Evolutionary conservation across 768 basidiomycete genomes (phyloP), one percentile per base, ranked within the genome.

Genomic region (Tricholoma bakamatsutake): DNA sequence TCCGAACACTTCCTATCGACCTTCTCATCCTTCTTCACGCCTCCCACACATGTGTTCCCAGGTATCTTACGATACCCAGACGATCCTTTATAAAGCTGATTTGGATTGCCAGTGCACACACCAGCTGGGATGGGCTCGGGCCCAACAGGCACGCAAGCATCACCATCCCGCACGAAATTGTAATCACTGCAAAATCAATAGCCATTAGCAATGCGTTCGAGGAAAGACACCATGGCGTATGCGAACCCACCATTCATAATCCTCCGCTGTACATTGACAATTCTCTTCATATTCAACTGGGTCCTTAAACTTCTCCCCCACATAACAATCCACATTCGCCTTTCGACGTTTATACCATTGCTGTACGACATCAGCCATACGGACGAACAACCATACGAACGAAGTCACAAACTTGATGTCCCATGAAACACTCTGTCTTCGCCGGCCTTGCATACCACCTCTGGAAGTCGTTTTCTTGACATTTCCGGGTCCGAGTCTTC

Each of bases 311-410:
- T 97, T 92, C 53, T 94, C 76, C 0, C 90, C 92, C 12, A 99
- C 87, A 60, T 90, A 97, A 61, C 97, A 99, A 53, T 92, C 76
- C 1, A 86, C 90, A 54, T 88, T 79, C 0, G 80, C 68, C 70
- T 93, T 98, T 67, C 94, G 80, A 18, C 97, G 82, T 52, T 70
- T 78, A 69, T 96, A 99, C 87, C 89, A 98, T 88, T 98, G 96
- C 91, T 95, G 65, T 2, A 54, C 47, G 33, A 21, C 51, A 58
- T 54, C 8, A 46, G 53, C 46, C 28, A 43, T 28, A 43, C 4
- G 34, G n/a, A 46, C 3, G 34, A 45, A 47, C 15, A 30, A 21
- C 52, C 17, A 47, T 8, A 21, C 40, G 40, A 51, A 28, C 46
- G 9, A 28, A 34, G 17, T 4, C 17, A 65, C 78, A 49, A 52